These are phyloP conservation scores for Sporothrix dimorphospora DNA, from an alignment of 2,329 filamentous ascomycete genomes.

Conservation along the genomic window DNA sequence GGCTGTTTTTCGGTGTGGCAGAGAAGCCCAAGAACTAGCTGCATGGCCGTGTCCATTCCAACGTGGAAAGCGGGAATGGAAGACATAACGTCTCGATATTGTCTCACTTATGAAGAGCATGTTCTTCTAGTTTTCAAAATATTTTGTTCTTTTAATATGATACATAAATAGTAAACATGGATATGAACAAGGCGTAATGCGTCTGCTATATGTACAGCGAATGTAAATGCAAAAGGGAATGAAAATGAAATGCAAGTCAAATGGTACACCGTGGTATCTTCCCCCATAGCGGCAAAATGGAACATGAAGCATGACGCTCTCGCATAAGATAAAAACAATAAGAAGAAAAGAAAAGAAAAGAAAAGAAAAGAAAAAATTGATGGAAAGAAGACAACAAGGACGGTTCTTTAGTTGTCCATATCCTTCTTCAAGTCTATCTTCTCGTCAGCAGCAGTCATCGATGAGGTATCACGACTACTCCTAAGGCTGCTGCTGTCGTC, in stretches of 20 bases:
- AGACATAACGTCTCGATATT: too few relatives aligned
- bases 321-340: not conserved
- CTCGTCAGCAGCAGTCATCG: too few relatives aligned
- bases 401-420: too few relatives aligned
- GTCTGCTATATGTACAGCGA: not conserved
- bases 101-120: not conserved
- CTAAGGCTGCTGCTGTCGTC: too few relatives aligned
- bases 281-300: not conserved
- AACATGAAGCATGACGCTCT: not conserved
- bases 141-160: not conserved
- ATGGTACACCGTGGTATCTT: not conserved
- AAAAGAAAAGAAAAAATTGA: not conserved
- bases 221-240: not conserved
- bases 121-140: not conserved
- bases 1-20: conserved; percentile 29
- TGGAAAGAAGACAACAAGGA: not conserved
- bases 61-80: not conserved
- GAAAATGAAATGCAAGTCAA: not conserved
- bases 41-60: not conserved
- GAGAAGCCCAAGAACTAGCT: not conserved
- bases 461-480: too few relatives aligned
- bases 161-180: not conserved
- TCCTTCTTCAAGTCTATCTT: not conserved
- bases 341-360: not conserved
- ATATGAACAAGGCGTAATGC: not conserved